phyloP scores from a whole-genome alignment of 805 yeast species.

The Schwanniomyces yamadae region DNA sequence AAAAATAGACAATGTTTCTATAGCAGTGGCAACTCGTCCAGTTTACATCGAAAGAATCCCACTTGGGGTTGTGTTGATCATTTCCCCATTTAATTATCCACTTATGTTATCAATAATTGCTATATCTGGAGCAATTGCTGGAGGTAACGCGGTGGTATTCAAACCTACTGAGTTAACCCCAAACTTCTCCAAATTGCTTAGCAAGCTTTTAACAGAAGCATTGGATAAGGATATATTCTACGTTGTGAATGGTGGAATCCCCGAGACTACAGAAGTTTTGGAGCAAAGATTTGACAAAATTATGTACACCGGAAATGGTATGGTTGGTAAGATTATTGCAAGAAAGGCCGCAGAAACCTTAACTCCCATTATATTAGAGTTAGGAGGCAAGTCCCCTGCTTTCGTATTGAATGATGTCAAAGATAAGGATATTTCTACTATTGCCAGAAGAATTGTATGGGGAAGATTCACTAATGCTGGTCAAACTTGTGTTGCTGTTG shows the following conservation, averaged over 20 bases:
- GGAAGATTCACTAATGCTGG: conserved; percentile 81
- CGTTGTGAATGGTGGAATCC: conserved; percentile 71
- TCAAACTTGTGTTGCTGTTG: conserved; percentile 89
- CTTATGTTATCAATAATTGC: conserved; percentile 62
- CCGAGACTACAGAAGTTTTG: conserved; percentile 59
- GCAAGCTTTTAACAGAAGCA: conserved; percentile 51
- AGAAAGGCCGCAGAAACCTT: conserved; percentile 79
- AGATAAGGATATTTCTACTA: conserved; percentile 39
- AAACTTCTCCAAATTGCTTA: conserved; percentile 52
- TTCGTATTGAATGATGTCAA: conserved; percentile 56
- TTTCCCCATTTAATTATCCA: conserved; percentile 84
- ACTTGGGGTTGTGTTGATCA: conserved; percentile 67
- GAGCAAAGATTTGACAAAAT: conserved; percentile 75
- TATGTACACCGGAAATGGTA: conserved; percentile 78
- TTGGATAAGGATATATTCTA: conserved; percentile 57
- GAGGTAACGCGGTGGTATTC: conserved; percentile 76
- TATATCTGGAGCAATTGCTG: conserved; percentile 75
- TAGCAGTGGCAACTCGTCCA: conserved; percentile 29
- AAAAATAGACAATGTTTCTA: conserved; percentile 35
- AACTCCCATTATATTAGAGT: conserved; percentile 78
- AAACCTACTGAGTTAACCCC: conserved; percentile 79
- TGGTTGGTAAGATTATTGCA: conserved; percentile 76
- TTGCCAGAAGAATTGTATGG: conserved; percentile 68
- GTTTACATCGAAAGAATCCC: conserved; percentile 39
- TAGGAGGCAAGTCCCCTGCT: conserved; percentile 92